Percentiles rank a stretch among this genome's conserved stretches.
Conservation (phyloP, 2,329 filamentous ascomycete genomes). For the Trichoderma atroviride region DNA sequence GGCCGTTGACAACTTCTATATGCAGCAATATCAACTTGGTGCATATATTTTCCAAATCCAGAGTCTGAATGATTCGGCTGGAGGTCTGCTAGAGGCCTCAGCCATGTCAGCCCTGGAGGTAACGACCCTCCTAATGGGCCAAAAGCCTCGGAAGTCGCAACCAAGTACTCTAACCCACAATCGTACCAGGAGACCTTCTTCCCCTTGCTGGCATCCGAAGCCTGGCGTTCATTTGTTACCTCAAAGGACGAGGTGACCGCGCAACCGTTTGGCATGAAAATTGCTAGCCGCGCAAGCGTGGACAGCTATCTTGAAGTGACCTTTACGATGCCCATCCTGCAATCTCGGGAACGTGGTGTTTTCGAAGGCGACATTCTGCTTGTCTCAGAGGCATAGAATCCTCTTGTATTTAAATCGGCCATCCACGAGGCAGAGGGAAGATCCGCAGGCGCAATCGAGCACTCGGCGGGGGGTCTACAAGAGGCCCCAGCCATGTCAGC, state of each 20-base stretch:
- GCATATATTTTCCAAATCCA: too few species aligned
- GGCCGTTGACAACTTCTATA: too few species aligned
- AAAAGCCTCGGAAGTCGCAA: conserved; percentile 74
- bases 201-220: conserved; percentile 86
- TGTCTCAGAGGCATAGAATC: conserved; percentile 72
- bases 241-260: conserved; percentile 82
- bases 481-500: too few species aligned
- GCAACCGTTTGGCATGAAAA: conserved; percentile 82
- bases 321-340: conserved; percentile 72
- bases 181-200: conserved; percentile 90
- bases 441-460: too few species aligned
- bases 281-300: conserved; percentile 84
- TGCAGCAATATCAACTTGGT: too few species aligned
- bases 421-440: too few species aligned
- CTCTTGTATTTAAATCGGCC: conserved; percentile 65
- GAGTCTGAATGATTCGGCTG: too few species aligned
- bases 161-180: conserved; percentile 72
- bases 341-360: conserved; percentile 72
- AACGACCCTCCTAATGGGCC: conserved; percentile 80
- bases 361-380: conserved; percentile 88
- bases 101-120: too few species aligned
- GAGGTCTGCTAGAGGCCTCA: too few species aligned
- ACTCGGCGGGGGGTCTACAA: too few species aligned
- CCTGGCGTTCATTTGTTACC: conserved; percentile 92
- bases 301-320: conserved; percentile 93